Evolutionary conservation across 169 alveolate species (phyloP).

Genomic region (Cryptosporidium baileyi): DNA sequence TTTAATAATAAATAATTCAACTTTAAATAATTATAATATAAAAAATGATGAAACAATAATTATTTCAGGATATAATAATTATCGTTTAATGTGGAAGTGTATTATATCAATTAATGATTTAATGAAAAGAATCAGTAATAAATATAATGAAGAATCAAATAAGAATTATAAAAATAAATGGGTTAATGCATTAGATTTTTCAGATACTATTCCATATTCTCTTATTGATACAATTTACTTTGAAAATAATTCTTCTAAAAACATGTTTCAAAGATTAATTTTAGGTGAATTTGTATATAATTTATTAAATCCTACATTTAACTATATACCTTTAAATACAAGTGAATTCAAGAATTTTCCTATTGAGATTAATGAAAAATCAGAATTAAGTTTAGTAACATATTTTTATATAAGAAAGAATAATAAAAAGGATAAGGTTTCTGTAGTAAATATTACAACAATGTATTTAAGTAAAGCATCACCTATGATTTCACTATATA

Average conservation of each 20-base stretch:
- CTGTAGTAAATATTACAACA: slow-evolving; percentile 20
- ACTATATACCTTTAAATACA: neutral
- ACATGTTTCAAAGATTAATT: neutral
- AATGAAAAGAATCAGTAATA: neutral
- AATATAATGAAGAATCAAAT: neutral
- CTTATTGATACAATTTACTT: slow-evolving; percentile 21
- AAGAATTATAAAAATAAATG: neutral
- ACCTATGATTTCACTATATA: slow-evolving; percentile 25
- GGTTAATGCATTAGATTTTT: slow-evolving; percentile 38
- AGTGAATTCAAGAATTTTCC: neutral
- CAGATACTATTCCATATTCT: slow-evolving; percentile 40
- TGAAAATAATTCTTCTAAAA: neutral
- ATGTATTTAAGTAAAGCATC: slow-evolving; percentile 55
- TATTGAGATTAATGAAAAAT: neutral
- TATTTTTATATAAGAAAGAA: neutral
- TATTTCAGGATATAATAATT: slow-evolving; percentile 10
- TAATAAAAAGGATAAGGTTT: neutral
- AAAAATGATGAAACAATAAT: neutral
- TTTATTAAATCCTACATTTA: slow-evolving; percentile 28
- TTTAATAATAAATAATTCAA: neutral
- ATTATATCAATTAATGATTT: neutral
- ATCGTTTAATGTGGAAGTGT: neutral
- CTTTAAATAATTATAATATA: neutral
- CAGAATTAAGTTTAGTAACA: slow-evolving; percentile 34
- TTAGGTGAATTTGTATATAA: slow-evolving; percentile 35